Conservation (phyloP, 2,329 filamentous ascomycete genomes). For the Hysterium pulicare region DNA sequence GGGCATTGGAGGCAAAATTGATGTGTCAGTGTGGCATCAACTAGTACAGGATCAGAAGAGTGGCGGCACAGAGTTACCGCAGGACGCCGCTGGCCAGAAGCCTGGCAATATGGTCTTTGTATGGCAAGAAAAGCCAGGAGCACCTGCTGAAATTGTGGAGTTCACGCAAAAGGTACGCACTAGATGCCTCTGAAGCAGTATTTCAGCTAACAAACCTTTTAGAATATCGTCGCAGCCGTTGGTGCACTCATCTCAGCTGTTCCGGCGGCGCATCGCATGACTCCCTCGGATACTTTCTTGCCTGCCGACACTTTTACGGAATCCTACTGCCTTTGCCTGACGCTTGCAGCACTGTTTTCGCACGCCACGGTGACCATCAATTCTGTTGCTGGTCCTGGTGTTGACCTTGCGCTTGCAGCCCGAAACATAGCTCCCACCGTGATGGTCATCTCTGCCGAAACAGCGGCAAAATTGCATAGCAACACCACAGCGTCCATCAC, state of each 20-base stretch:
- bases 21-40: constrained; percentile 91
- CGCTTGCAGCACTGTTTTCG: constrained; percentile 76
- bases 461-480: constrained; percentile 65
- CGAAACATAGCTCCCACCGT: constrained; percentile 76
- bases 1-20: constrained; percentile 69
- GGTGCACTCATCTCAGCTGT: constrained; percentile 74
- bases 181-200: background rate
- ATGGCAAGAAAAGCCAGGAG: constrained; percentile 55
- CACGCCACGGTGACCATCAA: constrained; percentile 86
- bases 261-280: constrained; percentile 70
- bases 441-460: constrained; percentile 72
- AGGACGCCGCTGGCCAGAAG: constrained; percentile 52
- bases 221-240: constrained; percentile 85
- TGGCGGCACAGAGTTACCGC: constrained; percentile 62
- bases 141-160: constrained; percentile 64
- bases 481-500: constrained; percentile 59
- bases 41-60: constrained; percentile 64
- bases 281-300: constrained; percentile 74
- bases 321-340: constrained; percentile 74
- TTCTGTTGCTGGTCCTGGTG: constrained; percentile 72
- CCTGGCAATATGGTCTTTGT: constrained; percentile 59
- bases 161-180: constrained; percentile 65
- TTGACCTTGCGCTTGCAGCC: constrained; percentile 70
- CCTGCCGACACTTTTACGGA: constrained; percentile 77
- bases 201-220: constrained; percentile 1